phyloP scores from a whole-genome alignment of 108 stramenopile species.

The Aurantiochytrium sp. region DNA sequence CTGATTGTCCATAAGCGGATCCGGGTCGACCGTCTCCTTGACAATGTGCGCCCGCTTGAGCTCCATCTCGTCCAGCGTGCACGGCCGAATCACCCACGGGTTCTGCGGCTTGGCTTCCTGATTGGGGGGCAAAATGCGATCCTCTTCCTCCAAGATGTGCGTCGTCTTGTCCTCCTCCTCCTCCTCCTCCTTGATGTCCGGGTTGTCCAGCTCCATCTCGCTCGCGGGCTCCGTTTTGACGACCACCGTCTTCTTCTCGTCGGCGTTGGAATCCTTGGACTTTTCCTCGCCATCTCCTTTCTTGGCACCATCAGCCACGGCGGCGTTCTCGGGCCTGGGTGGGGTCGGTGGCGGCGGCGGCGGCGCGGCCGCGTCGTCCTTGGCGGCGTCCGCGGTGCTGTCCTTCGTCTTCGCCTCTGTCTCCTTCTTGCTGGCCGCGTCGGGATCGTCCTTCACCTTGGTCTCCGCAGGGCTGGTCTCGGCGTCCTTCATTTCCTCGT shows the following conservation, averaged over 20 bases:
- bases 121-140: background rate
- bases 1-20: constrained; percentile 67
- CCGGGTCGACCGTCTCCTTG: constrained; percentile 63
- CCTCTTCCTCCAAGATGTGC: background rate
- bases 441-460: background rate
- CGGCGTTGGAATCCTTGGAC: constrained; percentile 56
- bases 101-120: background rate
- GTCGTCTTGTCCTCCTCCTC: background rate
- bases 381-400: constrained; percentile 40
- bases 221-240: background rate
- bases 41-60: background rate
- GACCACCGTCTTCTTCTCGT: background rate
- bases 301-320: too few relatives aligned
- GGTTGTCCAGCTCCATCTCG: too few relatives aligned
- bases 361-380: constrained; percentile 79
- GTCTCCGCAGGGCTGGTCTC: too few relatives aligned
- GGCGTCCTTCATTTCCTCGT: background rate
- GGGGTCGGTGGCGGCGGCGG: too few relatives aligned
- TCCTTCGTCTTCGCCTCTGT: background rate
- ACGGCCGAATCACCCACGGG: background rate
- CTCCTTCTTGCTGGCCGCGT: background rate
- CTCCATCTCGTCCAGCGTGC: background rate
- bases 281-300: constrained; percentile 80
- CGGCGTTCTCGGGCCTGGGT: too few relatives aligned
- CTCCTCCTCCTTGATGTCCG: background rate